Conservation (phyloP, 768 basidiomycete genomes). For the Myochromella boudieri region DNA sequence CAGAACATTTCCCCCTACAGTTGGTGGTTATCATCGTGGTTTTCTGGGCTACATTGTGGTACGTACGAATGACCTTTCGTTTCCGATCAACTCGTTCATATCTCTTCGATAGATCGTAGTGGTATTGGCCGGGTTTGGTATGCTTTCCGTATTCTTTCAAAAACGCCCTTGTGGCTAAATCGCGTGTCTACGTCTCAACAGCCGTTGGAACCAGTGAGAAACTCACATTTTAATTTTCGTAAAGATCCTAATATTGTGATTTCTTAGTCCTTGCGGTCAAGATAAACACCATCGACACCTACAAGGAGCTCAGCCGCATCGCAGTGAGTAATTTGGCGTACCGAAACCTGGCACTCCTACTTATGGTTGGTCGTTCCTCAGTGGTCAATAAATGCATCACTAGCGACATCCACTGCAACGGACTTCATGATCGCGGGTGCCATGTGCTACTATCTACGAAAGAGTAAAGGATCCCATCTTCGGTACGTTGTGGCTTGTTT, state of each 20-base stretch:
- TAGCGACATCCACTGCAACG: slow-evolving; percentile 41
- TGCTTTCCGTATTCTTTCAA: slow-evolving; percentile 7
- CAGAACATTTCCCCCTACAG: slow-evolving; percentile 14
- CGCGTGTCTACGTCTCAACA: slow-evolving; percentile 6
- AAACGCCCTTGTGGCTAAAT: background rate
- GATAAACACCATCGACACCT: slow-evolving; percentile 34
- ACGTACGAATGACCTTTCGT: slow-evolving; percentile 11
- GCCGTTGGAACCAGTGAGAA: slow-evolving; percentile 34
- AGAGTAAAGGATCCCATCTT: slow-evolving; percentile 27
- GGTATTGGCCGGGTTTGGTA: slow-evolving; percentile 39
- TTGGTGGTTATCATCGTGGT: slow-evolving; percentile 37
- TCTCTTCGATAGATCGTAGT: slow-evolving; percentile 26
- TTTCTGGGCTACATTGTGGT: slow-evolving; percentile 36
- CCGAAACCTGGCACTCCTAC: background rate
- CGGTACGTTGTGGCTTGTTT: slow-evolving; percentile 8
- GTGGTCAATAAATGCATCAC: slow-evolving; percentile 43
- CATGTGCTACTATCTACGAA: slow-evolving; percentile 33
- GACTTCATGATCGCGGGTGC: slow-evolving; percentile 40
- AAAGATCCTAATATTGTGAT: background rate
- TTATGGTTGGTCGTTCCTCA: slow-evolving; percentile 16
- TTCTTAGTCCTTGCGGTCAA: slow-evolving; percentile 33
- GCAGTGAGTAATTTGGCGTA: slow-evolving; percentile 23
- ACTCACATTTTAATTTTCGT: background rate
- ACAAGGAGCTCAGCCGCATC: slow-evolving; percentile 27
- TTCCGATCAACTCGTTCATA: background rate